Percentiles rank a stretch among this genome's conserved stretches.
Conservation (phyloP, 495 filamentous ascomycete species). For the Podospora comata region DNA sequence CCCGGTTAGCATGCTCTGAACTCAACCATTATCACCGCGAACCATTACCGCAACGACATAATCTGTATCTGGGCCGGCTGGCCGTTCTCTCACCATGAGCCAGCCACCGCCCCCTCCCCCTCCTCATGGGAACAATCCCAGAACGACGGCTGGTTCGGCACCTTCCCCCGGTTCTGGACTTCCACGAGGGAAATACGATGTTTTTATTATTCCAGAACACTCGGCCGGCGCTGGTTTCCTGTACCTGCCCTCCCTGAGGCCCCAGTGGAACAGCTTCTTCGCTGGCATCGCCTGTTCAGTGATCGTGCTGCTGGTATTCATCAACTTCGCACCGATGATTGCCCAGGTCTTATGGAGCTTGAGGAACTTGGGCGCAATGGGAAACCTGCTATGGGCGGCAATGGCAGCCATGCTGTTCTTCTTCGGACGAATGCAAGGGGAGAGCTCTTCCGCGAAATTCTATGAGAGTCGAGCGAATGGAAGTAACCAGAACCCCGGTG, state of each 20-base stretch:
- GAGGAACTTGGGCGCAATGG: not conserved
- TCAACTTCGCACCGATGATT: slow-evolving; percentile 58
- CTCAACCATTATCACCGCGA: not conserved
- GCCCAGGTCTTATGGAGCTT: not conserved
- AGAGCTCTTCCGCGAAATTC: slow-evolving; percentile 10
- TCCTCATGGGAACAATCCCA: slow-evolving; percentile 66
- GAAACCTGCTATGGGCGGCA: not conserved
- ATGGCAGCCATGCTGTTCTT: slow-evolving; percentile 10
- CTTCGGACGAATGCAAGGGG: slow-evolving; percentile 11
- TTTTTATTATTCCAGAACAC: slow-evolving; percentile 95
- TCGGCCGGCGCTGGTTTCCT: slow-evolving; percentile 86
- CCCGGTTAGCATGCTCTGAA: not conserved
- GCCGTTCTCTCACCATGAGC: slow-evolving; percentile 38
- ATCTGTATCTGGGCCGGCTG: slow-evolving; percentile 20
- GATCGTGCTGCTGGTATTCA: slow-evolving; percentile 60
- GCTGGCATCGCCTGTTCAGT: slow-evolving; percentile 77
- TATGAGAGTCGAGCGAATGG: not conserved
- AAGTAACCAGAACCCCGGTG: slow-evolving; percentile 24
- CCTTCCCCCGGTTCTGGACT: slow-evolving; percentile 47
- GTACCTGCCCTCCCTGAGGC: slow-evolving; percentile 84
- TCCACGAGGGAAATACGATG: slow-evolving; percentile 85
- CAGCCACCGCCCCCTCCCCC: slow-evolving; percentile 57
- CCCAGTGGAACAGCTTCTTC: slow-evolving; percentile 85
- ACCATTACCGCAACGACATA: not conserved
- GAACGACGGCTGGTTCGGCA: slow-evolving; percentile 36